A percentile compares a stretch with the other conserved stretches of the same genome.
These are phyloP conservation scores for Colletotrichum viniferum DNA, from an alignment of 2,329 filamentous ascomycete species.

Conservation along the genomic window DNA sequence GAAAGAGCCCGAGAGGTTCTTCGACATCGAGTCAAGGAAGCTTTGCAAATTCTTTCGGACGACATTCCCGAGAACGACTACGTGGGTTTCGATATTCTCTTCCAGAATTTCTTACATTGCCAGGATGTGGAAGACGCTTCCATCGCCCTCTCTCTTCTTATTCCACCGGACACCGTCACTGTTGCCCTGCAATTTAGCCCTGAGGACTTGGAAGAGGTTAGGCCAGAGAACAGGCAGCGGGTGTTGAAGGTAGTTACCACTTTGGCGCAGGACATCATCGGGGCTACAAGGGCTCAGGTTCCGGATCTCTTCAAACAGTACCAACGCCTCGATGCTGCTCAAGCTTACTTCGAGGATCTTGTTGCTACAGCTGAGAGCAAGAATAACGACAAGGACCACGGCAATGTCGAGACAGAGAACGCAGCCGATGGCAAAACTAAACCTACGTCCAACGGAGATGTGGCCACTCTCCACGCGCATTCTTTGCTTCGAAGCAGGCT, in stretches of 20 bases:
- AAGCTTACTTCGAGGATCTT: background rate
- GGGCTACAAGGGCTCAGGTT: background rate
- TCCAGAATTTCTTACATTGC: background rate
- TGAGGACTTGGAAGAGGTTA: background rate
- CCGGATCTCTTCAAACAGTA: background rate
- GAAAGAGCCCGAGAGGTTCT: background rate
- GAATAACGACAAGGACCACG: background rate
- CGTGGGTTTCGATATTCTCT: background rate
- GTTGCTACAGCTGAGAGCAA: background rate
- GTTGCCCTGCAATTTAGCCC: background rate
- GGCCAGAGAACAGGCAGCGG: background rate
- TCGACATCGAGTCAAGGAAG: background rate
- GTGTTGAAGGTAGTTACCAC: background rate
- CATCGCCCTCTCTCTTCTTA: background rate
- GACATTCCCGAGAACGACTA: background rate
- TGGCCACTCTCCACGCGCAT: background rate
- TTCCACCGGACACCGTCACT: background rate
- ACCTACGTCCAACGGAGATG: rapidly evolving
- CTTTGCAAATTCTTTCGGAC: background rate
- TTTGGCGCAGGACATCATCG: background rate
- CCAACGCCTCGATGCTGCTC: background rate
- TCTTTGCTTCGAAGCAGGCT: background rate
- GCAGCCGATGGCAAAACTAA: background rate
- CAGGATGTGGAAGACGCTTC: background rate
- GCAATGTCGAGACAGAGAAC: background rate